Percentiles rank a stretch among this genome's conserved stretches.
These are phyloP conservation scores for Boletus sp. DNA, from an alignment of 768 basidiomycete genomes.

Conservation along the genomic window DNA sequence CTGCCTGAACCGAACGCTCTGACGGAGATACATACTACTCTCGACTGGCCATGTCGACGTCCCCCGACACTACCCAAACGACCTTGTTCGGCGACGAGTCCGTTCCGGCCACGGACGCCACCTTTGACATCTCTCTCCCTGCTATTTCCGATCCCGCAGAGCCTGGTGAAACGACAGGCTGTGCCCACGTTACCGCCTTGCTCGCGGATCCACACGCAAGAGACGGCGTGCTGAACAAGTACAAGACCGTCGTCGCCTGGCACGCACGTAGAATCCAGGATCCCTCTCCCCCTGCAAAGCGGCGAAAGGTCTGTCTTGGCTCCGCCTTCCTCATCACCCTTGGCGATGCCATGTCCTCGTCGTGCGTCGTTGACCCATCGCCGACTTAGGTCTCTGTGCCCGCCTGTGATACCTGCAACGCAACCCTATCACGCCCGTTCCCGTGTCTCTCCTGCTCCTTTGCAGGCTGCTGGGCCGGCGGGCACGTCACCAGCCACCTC, in stretches of 20 bases:
- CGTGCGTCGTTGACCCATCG: not conserved
- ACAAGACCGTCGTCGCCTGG: constrained; percentile 56
- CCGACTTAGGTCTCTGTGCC: constrained; percentile 51
- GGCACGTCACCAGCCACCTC: constrained; percentile 60
- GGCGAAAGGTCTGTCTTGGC: constrained; percentile 54
- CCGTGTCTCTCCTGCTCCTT: constrained; percentile 72
- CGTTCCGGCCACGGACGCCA: constrained; percentile 5
- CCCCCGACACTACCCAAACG: constrained; percentile 28
- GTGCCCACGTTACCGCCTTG: constrained; percentile 42
- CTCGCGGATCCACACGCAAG: constrained; percentile 35
- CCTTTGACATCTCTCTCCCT: constrained; percentile 11
- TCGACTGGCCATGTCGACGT: constrained; percentile 30
- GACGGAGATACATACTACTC: too few relatives aligned
- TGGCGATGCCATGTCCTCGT: too few relatives aligned
- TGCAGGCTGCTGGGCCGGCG: constrained; percentile 65
- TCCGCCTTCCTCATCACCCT: too few relatives aligned
- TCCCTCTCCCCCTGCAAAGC: constrained; percentile 52
- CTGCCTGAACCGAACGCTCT: too few relatives aligned
- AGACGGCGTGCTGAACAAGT: constrained; percentile 44
- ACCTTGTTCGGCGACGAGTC: constrained; percentile 31
- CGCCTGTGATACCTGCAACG: constrained; percentile 58
- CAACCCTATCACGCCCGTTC: constrained; percentile 60
- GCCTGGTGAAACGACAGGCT: constrained; percentile 12
- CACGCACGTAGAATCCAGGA: constrained; percentile 45
- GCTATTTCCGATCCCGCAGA: constrained; percentile 14